These are phyloP conservation scores for Colletotrichum sansevieriae DNA, from an alignment of 2,329 filamentous ascomycete species.

Conservation along the genomic window DNA sequence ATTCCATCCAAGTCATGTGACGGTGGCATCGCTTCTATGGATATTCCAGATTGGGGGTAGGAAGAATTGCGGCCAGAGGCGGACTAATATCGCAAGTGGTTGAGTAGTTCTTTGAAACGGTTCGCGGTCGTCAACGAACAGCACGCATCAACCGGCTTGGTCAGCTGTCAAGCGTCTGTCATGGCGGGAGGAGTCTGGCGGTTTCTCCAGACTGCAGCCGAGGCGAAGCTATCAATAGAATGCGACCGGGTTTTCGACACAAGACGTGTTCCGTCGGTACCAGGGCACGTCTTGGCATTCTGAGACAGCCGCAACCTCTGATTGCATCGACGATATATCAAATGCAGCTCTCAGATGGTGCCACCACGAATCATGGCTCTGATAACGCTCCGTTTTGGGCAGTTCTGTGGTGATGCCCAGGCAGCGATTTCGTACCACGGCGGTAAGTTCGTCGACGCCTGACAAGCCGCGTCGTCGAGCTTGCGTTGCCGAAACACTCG, in stretches of 20 bases:
- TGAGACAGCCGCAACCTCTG: conserved; percentile 30
- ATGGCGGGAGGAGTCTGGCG: conserved; percentile 6
- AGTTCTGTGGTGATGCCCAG: conserved; percentile 1
- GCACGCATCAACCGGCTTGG: background rate
- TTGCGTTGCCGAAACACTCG: conserved; percentile 5
- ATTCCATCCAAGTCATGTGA: conserved; percentile 16
- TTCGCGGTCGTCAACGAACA: conserved; percentile 2
- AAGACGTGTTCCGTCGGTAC: conserved; percentile 49
- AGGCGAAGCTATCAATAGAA: conserved; percentile 37
- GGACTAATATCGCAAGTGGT: background rate
- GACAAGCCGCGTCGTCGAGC: conserved; percentile 1
- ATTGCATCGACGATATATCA: conserved; percentile 25
- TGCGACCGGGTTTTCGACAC: conserved; percentile 49
- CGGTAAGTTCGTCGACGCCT: conserved; percentile 1
- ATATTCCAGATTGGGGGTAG: background rate
- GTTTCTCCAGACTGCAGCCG: conserved; percentile 1
- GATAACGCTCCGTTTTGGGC: background rate
- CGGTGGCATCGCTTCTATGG: background rate
- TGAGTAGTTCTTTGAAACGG: background rate
- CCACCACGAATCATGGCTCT: background rate
- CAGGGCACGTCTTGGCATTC: conserved; percentile 36
- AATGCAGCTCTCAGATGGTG: conserved; percentile 12
- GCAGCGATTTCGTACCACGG: background rate
- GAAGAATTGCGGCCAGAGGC: background rate
- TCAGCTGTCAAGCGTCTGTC: conserved; percentile 26